A percentile compares a stretch with the other conserved stretches of the same genome.
Evolutionary conservation across 1,284 basidiomycete genomes (phyloP).

Genomic region (Leccinum proximum): DNA sequence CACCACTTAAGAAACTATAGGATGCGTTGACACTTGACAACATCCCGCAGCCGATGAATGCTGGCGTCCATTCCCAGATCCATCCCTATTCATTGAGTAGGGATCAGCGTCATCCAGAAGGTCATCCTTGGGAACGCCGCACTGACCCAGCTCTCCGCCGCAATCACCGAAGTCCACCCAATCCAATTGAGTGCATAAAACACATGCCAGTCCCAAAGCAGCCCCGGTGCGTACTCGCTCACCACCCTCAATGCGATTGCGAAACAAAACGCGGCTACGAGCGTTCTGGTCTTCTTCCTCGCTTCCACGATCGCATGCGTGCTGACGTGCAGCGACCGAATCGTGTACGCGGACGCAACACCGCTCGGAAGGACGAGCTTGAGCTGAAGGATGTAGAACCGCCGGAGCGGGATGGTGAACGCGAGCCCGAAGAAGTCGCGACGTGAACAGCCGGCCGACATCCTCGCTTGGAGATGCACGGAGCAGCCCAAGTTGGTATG

Average conservation of each 20-base stretch:
- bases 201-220: constrained; percentile 8
- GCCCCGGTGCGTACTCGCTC: constrained; percentile 51
- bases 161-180: constrained; percentile 59
- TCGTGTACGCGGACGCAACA: constrained; percentile 67
- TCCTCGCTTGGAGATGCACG: constrained; percentile 37
- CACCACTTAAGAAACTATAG: constrained; percentile 50
- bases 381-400: constrained; percentile 67
- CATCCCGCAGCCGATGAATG: constrained; percentile 68
- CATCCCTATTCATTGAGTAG: constrained; percentile 34
- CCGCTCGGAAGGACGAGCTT: constrained; percentile 70
- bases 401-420: constrained; percentile 49
- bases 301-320: constrained; percentile 47
- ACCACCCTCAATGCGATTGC: constrained; percentile 57
- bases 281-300: constrained; percentile 54
- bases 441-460: constrained; percentile 55
- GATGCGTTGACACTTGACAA: constrained; percentile 64
- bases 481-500: constrained; percentile 58
- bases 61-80: constrained; percentile 41
- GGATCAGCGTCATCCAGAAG: not conserved
- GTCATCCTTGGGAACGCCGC: not conserved
- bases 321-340: constrained; percentile 60
- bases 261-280: constrained; percentile 27
- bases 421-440: constrained; percentile 47
- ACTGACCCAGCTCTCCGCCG: constrained; percentile 40
- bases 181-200: constrained; percentile 32